Conservation (phyloP, 2,329 filamentous ascomycete species). For the Sporothrix brasiliensis region DNA sequence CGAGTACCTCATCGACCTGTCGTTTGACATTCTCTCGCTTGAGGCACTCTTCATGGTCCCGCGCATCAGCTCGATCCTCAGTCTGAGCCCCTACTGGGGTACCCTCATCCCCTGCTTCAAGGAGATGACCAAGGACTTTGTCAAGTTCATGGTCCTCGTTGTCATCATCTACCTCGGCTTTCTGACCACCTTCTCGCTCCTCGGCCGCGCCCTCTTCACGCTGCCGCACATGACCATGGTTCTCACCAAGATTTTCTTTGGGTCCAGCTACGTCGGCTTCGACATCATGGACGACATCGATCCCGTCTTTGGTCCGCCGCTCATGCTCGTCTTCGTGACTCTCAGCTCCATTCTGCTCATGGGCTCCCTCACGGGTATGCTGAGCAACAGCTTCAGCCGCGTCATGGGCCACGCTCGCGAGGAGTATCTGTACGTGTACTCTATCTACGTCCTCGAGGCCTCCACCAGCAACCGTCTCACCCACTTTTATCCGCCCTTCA, state of each 20-base stretch:
- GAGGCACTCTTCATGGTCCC: slow-evolving; percentile 90
- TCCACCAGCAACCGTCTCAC: slow-evolving; percentile 70
- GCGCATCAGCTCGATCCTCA: slow-evolving; percentile 83
- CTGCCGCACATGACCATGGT: slow-evolving; percentile 73
- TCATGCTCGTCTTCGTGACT: slow-evolving; percentile 74
- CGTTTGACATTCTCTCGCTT: slow-evolving; percentile 86
- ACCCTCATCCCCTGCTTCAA: slow-evolving; percentile 87
- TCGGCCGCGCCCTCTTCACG: slow-evolving; percentile 70
- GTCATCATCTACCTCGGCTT: slow-evolving; percentile 85
- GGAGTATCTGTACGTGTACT: slow-evolving; percentile 79
- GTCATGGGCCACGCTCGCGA: slow-evolving; percentile 67
- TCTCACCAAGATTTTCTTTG: slow-evolving; percentile 79
- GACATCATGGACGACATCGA: slow-evolving; percentile 65
- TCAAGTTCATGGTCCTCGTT: slow-evolving; percentile 77
- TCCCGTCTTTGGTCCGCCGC: slow-evolving; percentile 58
- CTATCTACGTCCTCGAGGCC: slow-evolving; percentile 65
- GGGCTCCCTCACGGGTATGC: slow-evolving; percentile 75
- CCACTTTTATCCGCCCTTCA: slow-evolving; percentile 72
- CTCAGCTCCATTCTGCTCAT: slow-evolving; percentile 78
- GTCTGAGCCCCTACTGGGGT: slow-evolving; percentile 86
- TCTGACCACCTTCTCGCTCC: slow-evolving; percentile 79
- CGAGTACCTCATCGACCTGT: slow-evolving; percentile 67
- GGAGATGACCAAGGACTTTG: slow-evolving; percentile 91
- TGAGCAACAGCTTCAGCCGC: slow-evolving; percentile 73
- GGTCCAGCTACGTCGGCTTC: slow-evolving; percentile 74